phyloP scores from a whole-genome alignment of 768 basidiomycete genomes.

The Boletus rufocinnamomeus region DNA sequence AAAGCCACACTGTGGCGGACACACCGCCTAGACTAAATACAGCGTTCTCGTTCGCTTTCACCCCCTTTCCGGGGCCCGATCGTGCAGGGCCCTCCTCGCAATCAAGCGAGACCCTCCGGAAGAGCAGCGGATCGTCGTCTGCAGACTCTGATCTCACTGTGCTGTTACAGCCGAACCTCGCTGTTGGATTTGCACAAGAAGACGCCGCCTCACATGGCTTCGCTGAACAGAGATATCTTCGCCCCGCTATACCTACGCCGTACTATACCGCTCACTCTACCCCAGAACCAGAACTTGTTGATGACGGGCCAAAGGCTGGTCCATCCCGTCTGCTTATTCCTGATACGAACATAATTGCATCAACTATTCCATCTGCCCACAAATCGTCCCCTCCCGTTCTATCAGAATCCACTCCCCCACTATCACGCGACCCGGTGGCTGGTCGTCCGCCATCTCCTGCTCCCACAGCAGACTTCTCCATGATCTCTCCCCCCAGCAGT shows the following conservation, averaged over 20 bases:
- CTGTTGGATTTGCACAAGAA: slow-evolving; percentile 17
- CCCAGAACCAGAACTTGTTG: slow-evolving; percentile 27
- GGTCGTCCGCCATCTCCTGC: slow-evolving; percentile 47
- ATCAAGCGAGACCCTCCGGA: background rate
- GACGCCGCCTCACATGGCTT: slow-evolving; percentile 10
- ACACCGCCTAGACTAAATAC: slow-evolving; percentile 7
- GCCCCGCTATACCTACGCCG: slow-evolving; percentile 29
- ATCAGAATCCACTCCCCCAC: slow-evolving; percentile 30
- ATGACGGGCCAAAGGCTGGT: slow-evolving; percentile 25
- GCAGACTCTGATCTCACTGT: slow-evolving; percentile 27
- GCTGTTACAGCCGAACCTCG: slow-evolving; percentile 11
- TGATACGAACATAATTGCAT: slow-evolving; percentile 20
- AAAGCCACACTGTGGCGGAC: background rate
- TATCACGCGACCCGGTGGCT: slow-evolving; percentile 9
- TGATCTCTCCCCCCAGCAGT: slow-evolving; percentile 44
- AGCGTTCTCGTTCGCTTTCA: slow-evolving; percentile 14
- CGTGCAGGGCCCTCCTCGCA: slow-evolving; percentile 6
- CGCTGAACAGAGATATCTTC: slow-evolving; percentile 21
- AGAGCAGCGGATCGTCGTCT: slow-evolving; percentile 17
- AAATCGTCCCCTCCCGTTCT: slow-evolving; percentile 30
- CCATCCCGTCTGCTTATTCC: slow-evolving; percentile 31
- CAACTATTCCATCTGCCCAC: slow-evolving; percentile 1
- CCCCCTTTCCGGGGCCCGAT: slow-evolving; percentile 3
- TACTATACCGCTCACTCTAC: slow-evolving; percentile 37
- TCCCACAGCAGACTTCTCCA: slow-evolving; percentile 47